Evolutionary conservation across 805 yeast species (phyloP), one percentile per base, ranked within the genome.

Genomic region (Nakazawaea peltata): DNA sequence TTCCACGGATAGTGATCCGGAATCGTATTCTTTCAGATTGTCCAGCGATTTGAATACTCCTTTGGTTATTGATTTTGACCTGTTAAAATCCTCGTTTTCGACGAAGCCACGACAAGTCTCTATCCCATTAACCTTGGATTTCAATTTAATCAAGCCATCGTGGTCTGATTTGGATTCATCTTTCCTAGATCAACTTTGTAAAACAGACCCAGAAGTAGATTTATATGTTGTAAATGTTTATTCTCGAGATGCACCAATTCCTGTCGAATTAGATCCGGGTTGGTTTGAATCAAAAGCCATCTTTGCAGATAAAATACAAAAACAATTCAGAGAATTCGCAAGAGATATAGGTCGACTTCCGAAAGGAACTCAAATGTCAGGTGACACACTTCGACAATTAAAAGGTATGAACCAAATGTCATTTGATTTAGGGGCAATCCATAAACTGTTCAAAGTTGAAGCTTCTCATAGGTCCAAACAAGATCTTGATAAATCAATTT

Each of bases 141-240:
- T 32, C 35, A 16, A 26, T 7, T 16, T 26, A 16, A 16, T 32
- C 34, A 32, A 24, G 34, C 34, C 34, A 16, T 19, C 8, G 8
- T 27, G n/a, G n/a, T n/a, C n/a, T n/a, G n/a, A n/a, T 26, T 26
- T n/a, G 14, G 7, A 26, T 12, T 26, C 28, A 26, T n/a, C 9
- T 6, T 29, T 19, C 17, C 8, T 18, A 13, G 13, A 29, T 29
- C 23, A 13, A n/a, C n/a, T n/a, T n/a, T n/a, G n/a, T n/a, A n/a
- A n/a, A n/a, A 14, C 15, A 13, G 26, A 29, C n/a, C 38, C 38
- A 4, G 38, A 29, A 14, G 27, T 32, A 7, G 33, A 31, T 13
- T 48, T 65, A 33, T 67, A 77, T 1, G 74, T 73, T 46, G 81
- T 81, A 10, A 73, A 69, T 45, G 41, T 66, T 28, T 65, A 69